Base-by-base conservation (phyloP, 2,329 filamentous ascomycete species). In the Coleophoma cylindrospora region DNA sequence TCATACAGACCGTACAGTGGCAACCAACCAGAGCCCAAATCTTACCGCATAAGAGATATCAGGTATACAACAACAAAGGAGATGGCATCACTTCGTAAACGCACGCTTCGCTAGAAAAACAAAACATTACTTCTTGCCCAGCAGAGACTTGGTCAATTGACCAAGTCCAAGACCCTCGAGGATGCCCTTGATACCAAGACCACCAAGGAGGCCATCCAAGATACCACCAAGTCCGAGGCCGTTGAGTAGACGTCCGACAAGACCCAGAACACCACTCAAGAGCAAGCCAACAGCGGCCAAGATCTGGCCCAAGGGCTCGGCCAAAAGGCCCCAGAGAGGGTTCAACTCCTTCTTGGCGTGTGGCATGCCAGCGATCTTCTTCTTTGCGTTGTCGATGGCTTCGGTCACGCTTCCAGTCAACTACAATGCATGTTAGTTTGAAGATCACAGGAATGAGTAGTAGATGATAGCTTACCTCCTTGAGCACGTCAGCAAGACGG, bases 291-390 rank as follows among this genome's bases (percentile, higher is more conserved):
- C 91, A 11, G 89, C 91, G 9, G 91, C 89, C 45, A 96, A 79
- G 65, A 96, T 96, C 77, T 96, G 91, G 79, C 91, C 89, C 19
- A 96, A 74, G 11, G 91, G 91, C 75, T 96, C 89, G 19, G 64
- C 59, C 13, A 94, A 74, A 45, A 96, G 75, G 32, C 75, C 83
- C 90, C 91, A 95, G 32, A 96, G 81, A 11, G 91, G 91, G 73
- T 92, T 96, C 53, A 96, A 79, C 74, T 92, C 85, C 78, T 95
- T 92, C 85, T 96, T 95, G 40, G 90, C 91, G 59, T 95, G 87
- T 6, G 91, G 91, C 88, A 96, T 94, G 64, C 89, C 87, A 63
- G 87, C 83, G 54, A 96, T 87, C 75, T 89, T 88, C 74, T 86
- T 88, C 81, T 91, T 94, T 22, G 88, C 87, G 56, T 86, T 84